A percentile compares a stretch with the other conserved stretches of the same genome.
Conservation (phyloP, 2,329 filamentous ascomycete species). For the Colletotrichum sp. region DNA sequence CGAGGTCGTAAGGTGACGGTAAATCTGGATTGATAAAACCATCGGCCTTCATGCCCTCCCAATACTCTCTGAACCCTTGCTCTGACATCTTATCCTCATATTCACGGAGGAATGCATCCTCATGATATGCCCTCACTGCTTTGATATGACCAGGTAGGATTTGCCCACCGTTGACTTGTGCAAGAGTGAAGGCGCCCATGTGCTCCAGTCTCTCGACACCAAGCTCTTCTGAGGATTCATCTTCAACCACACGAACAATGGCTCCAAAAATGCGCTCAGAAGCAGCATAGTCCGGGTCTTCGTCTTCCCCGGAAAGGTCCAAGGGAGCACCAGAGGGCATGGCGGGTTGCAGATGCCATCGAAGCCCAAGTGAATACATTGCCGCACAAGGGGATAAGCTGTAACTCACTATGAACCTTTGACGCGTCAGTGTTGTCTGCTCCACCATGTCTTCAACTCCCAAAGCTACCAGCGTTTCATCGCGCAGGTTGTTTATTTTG, state of each 20-base stretch:
- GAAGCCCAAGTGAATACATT: not conserved
- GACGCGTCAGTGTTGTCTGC: not conserved
- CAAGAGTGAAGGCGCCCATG: not conserved
- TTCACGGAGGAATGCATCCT: not conserved
- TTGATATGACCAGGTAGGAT: accelerated
- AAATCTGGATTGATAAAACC: not conserved
- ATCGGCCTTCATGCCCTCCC: accelerated
- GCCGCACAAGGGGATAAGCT: accelerated
- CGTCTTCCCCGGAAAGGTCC: not conserved
- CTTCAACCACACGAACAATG: not conserved
- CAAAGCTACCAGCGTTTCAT: not conserved
- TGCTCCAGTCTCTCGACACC: accelerated
- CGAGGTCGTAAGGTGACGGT: not conserved
- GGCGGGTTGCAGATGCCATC: accelerated
- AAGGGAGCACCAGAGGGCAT: not conserved
- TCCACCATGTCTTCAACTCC: not conserved
- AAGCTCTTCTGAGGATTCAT: not conserved
- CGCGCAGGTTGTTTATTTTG: not conserved
- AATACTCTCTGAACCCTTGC: not conserved
- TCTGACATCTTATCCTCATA: not conserved
- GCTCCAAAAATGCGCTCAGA: accelerated
- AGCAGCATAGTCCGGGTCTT: not conserved
- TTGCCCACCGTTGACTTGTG: not conserved
- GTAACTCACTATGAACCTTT: accelerated
- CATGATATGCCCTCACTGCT: not conserved